Evolutionary conservation across 305 asterid genomes (phyloP).

Genomic region (Plantago lanceolata): DNA sequence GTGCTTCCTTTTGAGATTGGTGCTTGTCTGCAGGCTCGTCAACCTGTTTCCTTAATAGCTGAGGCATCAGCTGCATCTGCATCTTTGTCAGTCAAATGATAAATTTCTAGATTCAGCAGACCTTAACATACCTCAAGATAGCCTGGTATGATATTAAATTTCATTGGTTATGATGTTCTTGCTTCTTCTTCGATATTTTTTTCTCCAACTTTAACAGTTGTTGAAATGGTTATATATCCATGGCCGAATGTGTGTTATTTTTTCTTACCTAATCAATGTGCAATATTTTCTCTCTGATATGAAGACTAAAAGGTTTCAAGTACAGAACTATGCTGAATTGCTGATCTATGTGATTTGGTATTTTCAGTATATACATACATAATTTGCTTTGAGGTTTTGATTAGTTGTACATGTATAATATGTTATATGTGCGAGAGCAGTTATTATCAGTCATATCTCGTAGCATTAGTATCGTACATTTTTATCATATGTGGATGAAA

Average conservation of each 20-base stretch:
- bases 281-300: too few relatives aligned
- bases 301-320: too few relatives aligned
- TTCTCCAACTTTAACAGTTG: neutral
- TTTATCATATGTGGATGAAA: too few relatives aligned
- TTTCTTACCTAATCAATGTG: neutral
- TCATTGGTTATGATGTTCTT: neutral
- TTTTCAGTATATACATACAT: too few relatives aligned
- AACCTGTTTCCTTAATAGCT: slow-evolving; percentile 76
- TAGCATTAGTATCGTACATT: too few relatives aligned
- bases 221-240: neutral
- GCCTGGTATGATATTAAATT: neutral
- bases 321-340: too few relatives aligned
- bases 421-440: too few relatives aligned
- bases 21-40: slow-evolving; percentile 97
- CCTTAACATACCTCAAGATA: neutral
- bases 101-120: slow-evolving; percentile 12
- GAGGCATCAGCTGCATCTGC: slow-evolving; percentile 89
- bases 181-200: too few relatives aligned
- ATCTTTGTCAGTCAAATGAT: slow-evolving; percentile 47
- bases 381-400: too few relatives aligned
- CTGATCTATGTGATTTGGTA: too few relatives aligned
- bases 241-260: neutral
- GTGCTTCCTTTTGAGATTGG: slow-evolving; percentile 90
- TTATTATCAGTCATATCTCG: too few relatives aligned
- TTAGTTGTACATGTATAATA: too few relatives aligned